Percentiles rank a stretch among this genome's conserved stretches.
These are phyloP conservation scores for Chaetoscypha palmicola DNA, from an alignment of 2,329 filamentous ascomycete species.

Conservation along the genomic window DNA sequence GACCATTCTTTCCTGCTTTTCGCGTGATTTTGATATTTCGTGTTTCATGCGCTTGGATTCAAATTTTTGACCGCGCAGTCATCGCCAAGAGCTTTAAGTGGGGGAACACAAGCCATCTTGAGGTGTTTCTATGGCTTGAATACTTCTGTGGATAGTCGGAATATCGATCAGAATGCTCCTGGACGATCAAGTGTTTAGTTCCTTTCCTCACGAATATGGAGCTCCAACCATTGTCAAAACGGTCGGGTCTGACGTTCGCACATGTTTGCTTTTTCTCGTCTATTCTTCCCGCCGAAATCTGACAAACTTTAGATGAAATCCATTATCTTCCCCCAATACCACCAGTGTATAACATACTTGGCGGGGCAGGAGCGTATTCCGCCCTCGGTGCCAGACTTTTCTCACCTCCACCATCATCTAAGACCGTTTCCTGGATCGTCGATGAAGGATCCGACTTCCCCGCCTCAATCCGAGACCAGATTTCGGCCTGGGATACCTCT, in stretches of 20 bases:
- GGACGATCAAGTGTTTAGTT: not conserved
- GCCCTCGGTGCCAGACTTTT: conserved; percentile 85
- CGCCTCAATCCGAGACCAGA: conserved; percentile 49
- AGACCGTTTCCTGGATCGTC: conserved; percentile 78
- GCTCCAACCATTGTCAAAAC: too few relatives aligned
- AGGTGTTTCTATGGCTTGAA: too few relatives aligned
- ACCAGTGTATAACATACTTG: conserved; percentile 68
- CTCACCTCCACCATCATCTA: conserved; percentile 58
- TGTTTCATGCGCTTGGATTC: too few relatives aligned
- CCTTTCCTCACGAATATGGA: too few relatives aligned
- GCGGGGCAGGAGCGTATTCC: conserved; percentile 81
- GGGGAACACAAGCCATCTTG: too few relatives aligned
- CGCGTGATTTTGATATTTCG: too few relatives aligned
- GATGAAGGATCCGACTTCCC: conserved; percentile 89
- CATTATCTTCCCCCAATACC: conserved; percentile 68
- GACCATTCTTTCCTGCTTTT: too few relatives aligned
- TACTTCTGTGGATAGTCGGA: too few relatives aligned
- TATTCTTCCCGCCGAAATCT: conserved; percentile 4
- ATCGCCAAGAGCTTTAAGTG: too few relatives aligned
- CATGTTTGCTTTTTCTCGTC: not conserved
- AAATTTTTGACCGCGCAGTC: too few relatives aligned
- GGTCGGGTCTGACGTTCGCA: not conserved
- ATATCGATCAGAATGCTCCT: too few relatives aligned
- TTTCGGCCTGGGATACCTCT: conserved; percentile 70
- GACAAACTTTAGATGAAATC: conserved; percentile 66